phyloP scores from a whole-genome alignment of 2,329 filamentous ascomycete species.

The Graphilbum fragrans region DNA sequence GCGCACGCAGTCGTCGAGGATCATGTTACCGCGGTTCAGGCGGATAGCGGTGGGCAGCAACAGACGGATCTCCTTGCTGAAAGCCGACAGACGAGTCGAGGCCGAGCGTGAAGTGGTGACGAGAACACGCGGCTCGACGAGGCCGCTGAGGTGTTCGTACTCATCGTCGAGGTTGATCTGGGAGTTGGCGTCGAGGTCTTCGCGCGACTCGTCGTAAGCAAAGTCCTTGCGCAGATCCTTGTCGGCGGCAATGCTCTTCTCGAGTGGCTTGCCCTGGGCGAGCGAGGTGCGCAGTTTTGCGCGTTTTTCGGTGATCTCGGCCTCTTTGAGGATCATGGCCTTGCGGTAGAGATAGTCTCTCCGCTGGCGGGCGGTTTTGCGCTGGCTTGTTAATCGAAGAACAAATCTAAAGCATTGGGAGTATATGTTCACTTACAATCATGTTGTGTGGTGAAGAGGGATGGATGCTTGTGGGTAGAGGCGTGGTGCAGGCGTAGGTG shows the following conservation, averaged over 20 bases:
- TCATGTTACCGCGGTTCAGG: slow-evolving; percentile 81
- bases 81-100: slow-evolving; percentile 71
- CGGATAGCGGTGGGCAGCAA: slow-evolving; percentile 76
- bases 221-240: slow-evolving; percentile 74
- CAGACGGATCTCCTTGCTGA: slow-evolving; percentile 70
- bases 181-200: slow-evolving; percentile 54
- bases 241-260: slow-evolving; percentile 75
- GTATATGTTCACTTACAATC: neutral
- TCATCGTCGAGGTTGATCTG: slow-evolving; percentile 74
- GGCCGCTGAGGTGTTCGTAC: slow-evolving; percentile 80
- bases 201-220: slow-evolving; percentile 80
- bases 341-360: slow-evolving; percentile 85
- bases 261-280: slow-evolving; percentile 77
- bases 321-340: slow-evolving; percentile 76
- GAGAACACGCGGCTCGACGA: slow-evolving; percentile 66
- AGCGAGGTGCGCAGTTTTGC: slow-evolving; percentile 77
- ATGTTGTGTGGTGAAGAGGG: too few species aligned
- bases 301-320: slow-evolving; percentile 84
- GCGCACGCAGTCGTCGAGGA: slow-evolving; percentile 72
- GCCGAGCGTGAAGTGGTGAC: slow-evolving; percentile 88
- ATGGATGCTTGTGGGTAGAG: too few species aligned
- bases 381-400: too few species aligned
- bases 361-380: slow-evolving; percentile 65
- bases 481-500: too few species aligned
- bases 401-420: too few species aligned